Evolutionary conservation across 257 asterid genomes (phyloP).

Genomic region (Nicotiana benthamiana): DNA sequence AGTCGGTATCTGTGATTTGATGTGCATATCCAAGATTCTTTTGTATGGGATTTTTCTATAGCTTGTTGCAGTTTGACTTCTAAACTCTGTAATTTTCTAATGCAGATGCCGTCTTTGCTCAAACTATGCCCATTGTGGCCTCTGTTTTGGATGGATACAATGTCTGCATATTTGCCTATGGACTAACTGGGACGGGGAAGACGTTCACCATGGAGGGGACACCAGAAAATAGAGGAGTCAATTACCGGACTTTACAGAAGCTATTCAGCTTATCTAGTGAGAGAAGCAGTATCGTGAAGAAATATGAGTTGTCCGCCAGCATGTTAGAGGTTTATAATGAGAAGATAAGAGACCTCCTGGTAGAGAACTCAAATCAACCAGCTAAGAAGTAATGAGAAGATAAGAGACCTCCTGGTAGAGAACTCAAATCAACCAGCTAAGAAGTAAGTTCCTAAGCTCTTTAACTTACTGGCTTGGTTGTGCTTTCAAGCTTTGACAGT

Average conservation of each 20-base stretch:
- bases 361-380: constrained; percentile 65
- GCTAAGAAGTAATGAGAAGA: constrained; percentile 93
- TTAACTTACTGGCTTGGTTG: constrained; percentile 3
- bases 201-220: constrained; percentile 97
- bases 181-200: constrained; percentile 82
- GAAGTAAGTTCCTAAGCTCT: constrained; percentile 51
- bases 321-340: constrained; percentile 98
- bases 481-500: not conserved
- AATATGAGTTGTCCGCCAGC: constrained; percentile 74
- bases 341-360: constrained; percentile 86
- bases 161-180: constrained; percentile 94
- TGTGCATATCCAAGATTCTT: not conserved
- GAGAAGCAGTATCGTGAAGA: constrained; percentile 61
- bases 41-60: not conserved
- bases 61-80: not conserved
- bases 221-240: constrained; percentile 80
- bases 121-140: constrained; percentile 80
- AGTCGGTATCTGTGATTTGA: not conserved
- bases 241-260: constrained; percentile 79
- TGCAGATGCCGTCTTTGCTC: constrained; percentile 68
- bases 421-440: constrained; percentile 61
- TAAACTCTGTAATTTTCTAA: constrained; percentile 10
- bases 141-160: constrained; percentile 94
- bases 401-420: constrained; percentile 82
- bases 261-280: constrained; percentile 60